Evolutionary conservation across 768 basidiomycete genomes (phyloP).

Genomic region (Ephemerocybe angulata): DNA sequence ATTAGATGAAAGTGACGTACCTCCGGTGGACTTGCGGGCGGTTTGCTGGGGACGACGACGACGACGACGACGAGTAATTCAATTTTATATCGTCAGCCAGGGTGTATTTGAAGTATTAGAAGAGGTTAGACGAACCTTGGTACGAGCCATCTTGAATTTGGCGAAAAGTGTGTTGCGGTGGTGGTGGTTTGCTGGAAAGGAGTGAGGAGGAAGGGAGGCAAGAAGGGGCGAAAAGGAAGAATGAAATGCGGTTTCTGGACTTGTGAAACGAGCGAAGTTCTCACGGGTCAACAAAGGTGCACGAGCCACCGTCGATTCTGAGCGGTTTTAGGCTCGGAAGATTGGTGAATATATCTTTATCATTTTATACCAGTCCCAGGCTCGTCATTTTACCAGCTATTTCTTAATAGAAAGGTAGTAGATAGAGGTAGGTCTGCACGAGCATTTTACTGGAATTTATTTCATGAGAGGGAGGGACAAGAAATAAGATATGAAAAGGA

Average conservation of each 20-base stretch:
- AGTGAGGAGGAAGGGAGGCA: slow-evolving; percentile 37
- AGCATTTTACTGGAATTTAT: not conserved
- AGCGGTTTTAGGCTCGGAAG: slow-evolving; percentile 49
- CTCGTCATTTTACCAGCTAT: not conserved
- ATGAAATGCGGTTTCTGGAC: slow-evolving; percentile 31
- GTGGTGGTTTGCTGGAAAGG: slow-evolving; percentile 32
- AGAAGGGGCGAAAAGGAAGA: slow-evolving; percentile 30
- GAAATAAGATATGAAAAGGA: slow-evolving; percentile 1
- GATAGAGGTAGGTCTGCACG: not conserved
- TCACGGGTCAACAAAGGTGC: slow-evolving; percentile 44
- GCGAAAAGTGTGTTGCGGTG: slow-evolving; percentile 19
- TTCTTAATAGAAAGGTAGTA: not conserved
- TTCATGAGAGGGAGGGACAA: not conserved
- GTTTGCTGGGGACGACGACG: slow-evolving; percentile 72
- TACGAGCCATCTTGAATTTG: slow-evolving; percentile 68
- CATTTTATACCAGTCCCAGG: slow-evolving; percentile 24
- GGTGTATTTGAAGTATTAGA: slow-evolving; percentile 12
- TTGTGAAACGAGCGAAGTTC: slow-evolving; percentile 44
- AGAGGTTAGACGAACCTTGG: slow-evolving; percentile 55
- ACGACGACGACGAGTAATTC: slow-evolving; percentile 12
- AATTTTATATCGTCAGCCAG: not conserved
- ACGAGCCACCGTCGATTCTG: slow-evolving; percentile 48
- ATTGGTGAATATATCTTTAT: slow-evolving; percentile 35
- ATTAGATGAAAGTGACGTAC: slow-evolving; percentile 39
- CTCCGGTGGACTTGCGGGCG: slow-evolving; percentile 98